A percentile compares a stretch with the other conserved stretches of the same genome.
Conservation (phyloP, 2,329 filamentous ascomycete genomes). For the Verticillium tricorpus region DNA sequence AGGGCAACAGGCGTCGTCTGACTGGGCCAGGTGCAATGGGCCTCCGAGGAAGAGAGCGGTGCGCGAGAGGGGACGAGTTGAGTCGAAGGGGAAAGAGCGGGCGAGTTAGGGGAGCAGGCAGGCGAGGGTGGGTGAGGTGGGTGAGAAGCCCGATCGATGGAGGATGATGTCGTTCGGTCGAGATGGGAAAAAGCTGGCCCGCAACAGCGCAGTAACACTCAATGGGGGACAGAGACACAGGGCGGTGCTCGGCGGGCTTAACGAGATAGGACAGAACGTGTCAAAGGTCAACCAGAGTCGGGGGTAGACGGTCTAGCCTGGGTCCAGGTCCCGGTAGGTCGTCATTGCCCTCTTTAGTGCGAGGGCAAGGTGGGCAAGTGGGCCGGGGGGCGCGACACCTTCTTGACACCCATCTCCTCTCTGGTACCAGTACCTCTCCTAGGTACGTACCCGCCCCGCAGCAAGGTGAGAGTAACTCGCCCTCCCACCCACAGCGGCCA, state of each 20-base stretch:
- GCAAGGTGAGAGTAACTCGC: too few relatives aligned
- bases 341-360: background rate
- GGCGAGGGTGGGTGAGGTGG: background rate
- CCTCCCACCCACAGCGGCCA: too few relatives aligned
- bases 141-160: background rate
- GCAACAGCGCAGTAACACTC: background rate
- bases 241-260: background rate
- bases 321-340: background rate
- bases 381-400: background rate
- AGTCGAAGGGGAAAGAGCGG: background rate
- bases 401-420: background rate
- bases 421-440: background rate
- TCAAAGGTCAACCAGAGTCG: background rate
- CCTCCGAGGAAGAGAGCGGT: background rate
- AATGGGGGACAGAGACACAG: background rate
- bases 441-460: too few relatives aligned
- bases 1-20: background rate
- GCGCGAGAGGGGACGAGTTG: background rate
- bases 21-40: background rate
- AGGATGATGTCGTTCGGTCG: slow-evolving; percentile 1
- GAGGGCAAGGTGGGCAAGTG: background rate
- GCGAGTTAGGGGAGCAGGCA: background rate
- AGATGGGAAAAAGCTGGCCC: slow-evolving; percentile 3
- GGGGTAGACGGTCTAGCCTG: background rate
- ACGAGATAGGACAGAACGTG: background rate